Evolutionary conservation across 805 yeast genomes (phyloP).

Genomic region (Metschnikowia chrysomelidarum): DNA sequence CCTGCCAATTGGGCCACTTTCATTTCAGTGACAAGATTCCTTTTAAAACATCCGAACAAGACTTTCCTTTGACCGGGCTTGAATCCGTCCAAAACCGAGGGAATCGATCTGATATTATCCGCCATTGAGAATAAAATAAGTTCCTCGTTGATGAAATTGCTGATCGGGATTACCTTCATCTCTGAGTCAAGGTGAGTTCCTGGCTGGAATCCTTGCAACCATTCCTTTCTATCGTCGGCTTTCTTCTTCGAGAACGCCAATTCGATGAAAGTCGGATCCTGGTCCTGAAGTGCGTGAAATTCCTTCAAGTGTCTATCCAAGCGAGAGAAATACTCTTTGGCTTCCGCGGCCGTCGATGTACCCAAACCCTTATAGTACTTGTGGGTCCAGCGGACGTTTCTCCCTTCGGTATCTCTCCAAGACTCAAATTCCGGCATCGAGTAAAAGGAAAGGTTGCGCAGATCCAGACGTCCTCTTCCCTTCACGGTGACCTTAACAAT

Average conservation of each 20-base stretch:
- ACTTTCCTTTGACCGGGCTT: constrained; percentile 98
- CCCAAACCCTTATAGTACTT: constrained; percentile 99
- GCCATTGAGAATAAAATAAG: constrained; percentile 94
- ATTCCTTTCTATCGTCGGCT: constrained; percentile 96
- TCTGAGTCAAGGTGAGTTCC: constrained; percentile 90
- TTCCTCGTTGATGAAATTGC: constrained; percentile 93
- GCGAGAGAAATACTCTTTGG: constrained; percentile 82
- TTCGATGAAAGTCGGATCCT: constrained; percentile 77
- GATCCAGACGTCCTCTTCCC: constrained; percentile 52
- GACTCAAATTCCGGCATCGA: constrained; percentile 93
- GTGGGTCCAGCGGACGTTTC: constrained; percentile 75
- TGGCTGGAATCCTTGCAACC: constrained; percentile 88
- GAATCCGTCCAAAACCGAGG: constrained; percentile 89
- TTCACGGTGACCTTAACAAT: constrained; percentile 83
- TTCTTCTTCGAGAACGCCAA: constrained; percentile 91
- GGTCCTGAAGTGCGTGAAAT: constrained; percentile 76
- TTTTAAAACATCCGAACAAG: constrained; percentile 80
- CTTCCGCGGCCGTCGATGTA: constrained; percentile 82
- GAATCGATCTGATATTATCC: constrained; percentile 92
- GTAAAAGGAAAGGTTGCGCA: constrained; percentile 69
- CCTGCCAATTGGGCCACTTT: constrained; percentile 92
- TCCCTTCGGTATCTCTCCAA: constrained; percentile 88
- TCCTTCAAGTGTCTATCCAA: constrained; percentile 82
- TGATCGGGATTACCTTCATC: constrained; percentile 74
- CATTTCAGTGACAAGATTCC: constrained; percentile 71